Percentiles rank a stretch among this genome's conserved stretches.
phyloP scores from a whole-genome alignment of 805 yeast genomes.

The Ogataea paradorogensis region DNA sequence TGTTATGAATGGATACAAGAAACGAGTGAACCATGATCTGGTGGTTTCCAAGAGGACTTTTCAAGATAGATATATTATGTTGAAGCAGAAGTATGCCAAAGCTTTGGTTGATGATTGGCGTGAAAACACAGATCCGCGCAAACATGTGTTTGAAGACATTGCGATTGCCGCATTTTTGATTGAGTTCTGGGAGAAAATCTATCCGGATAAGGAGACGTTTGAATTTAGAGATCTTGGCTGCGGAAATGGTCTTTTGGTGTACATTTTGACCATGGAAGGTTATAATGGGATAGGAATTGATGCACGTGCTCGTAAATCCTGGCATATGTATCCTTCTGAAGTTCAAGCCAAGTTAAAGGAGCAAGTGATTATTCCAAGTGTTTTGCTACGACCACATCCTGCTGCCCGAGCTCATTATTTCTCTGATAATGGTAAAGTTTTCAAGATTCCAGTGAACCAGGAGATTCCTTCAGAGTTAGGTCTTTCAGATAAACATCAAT shows the following conservation, averaged over 20 bases:
- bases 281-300: conserved; percentile 82
- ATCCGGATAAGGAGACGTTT: conserved; percentile 40
- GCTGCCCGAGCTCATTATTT: conserved; percentile 53
- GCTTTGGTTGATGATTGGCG: conserved; percentile 77
- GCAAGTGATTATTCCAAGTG: conserved; percentile 79
- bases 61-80: conserved; percentile 73
- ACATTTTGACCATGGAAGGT: conserved; percentile 75
- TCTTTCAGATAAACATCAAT: conserved; percentile 35
- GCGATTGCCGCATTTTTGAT: conserved; percentile 93
- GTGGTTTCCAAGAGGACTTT: conserved; percentile 80
- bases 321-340: conserved; percentile 71
- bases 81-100: conserved; percentile 81
- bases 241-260: conserved; percentile 87
- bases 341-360: conserved; percentile 61
- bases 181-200: conserved; percentile 70
- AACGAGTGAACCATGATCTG: conserved; percentile 83
- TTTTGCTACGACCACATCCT: conserved; percentile 69
- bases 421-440: conserved; percentile 59
- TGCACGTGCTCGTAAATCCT: conserved; percentile 84
- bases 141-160: conserved; percentile 94
- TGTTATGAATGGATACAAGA: conserved; percentile 77
- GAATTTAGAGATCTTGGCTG: conserved; percentile 90
- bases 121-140: conserved; percentile 92
- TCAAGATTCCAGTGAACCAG: conserved; percentile 46
- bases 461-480: conserved; percentile 24